Evolutionary conservation across 345 rosid species (phyloP).

Genomic region (Populus alba): DNA sequence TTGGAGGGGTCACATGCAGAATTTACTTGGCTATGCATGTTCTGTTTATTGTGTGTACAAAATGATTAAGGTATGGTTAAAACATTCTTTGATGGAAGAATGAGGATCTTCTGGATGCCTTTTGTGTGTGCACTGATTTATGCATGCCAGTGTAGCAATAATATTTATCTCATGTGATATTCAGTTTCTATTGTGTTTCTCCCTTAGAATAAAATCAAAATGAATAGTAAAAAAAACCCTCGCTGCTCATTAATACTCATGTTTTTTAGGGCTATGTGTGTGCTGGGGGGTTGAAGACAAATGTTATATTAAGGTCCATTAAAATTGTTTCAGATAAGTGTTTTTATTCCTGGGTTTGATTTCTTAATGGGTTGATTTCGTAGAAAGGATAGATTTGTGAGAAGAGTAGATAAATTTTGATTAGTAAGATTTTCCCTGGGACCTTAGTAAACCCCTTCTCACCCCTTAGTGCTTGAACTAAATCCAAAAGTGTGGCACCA

Average conservation of each 20-base stretch:
- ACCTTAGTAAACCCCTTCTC: not conserved
- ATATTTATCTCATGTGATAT: not conserved
- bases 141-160: not conserved
- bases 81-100: constrained; percentile 4
- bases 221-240: not conserved
- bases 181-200: not conserved
- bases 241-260: not conserved
- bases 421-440: not conserved
- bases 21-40: constrained; percentile 93
- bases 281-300: not conserved
- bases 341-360: not conserved
- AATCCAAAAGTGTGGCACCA: not conserved
- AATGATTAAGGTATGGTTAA: constrained; percentile 76
- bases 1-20: constrained; percentile 96
- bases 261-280: not conserved
- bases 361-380: not conserved
- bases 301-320: not conserved
- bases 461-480: not conserved
- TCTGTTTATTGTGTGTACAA: constrained; percentile 93
- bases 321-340: not conserved
- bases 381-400: not conserved
- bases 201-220: not conserved
- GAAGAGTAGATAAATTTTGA: too few species aligned
- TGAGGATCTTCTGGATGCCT: not conserved
- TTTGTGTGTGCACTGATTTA: not conserved